Percentiles rank a stretch among this genome's conserved stretches.
These are phyloP conservation scores for Calvatia gigantea DNA, from an alignment of 768 basidiomycete species.

Conservation along the genomic window DNA sequence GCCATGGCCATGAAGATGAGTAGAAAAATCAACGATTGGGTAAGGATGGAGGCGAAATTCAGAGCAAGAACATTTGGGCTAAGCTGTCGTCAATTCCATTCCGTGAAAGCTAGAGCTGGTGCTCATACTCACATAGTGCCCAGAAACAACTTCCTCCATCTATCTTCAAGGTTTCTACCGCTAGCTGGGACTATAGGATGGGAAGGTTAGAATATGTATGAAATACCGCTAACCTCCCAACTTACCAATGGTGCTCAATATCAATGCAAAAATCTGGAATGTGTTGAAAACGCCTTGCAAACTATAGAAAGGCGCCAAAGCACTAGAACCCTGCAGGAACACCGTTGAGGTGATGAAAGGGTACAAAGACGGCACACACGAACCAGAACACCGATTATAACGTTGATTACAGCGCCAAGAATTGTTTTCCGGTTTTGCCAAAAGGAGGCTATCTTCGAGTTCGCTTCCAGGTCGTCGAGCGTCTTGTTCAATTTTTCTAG, in stretches of 20 bases:
- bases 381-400: constrained; percentile 56
- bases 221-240: neutral
- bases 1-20: constrained; percentile 54
- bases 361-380: constrained; percentile 15
- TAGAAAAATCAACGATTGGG: constrained; percentile 59
- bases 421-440: constrained; percentile 58
- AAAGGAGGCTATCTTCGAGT: constrained; percentile 39
- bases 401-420: constrained; percentile 40
- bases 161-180: constrained; percentile 33
- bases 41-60: constrained; percentile 62
- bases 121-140: constrained; percentile 56
- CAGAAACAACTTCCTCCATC: constrained; percentile 59
- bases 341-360: constrained; percentile 2
- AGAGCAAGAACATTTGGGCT: constrained; percentile 75
- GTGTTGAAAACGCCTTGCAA: constrained; percentile 66
- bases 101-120: neutral
- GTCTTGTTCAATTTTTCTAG: constrained; percentile 44
- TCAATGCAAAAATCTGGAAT: constrained; percentile 67
- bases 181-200: constrained; percentile 34
- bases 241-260: constrained; percentile 64
- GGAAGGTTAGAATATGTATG: neutral
- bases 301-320: constrained; percentile 65
- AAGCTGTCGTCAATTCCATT: constrained; percentile 9
- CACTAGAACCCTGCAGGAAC: constrained; percentile 58
- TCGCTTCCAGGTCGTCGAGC: constrained; percentile 59